These are phyloP conservation scores for Penicillium sp. DNA, from an alignment of 2,329 filamentous ascomycete species.

Conservation along the genomic window DNA sequence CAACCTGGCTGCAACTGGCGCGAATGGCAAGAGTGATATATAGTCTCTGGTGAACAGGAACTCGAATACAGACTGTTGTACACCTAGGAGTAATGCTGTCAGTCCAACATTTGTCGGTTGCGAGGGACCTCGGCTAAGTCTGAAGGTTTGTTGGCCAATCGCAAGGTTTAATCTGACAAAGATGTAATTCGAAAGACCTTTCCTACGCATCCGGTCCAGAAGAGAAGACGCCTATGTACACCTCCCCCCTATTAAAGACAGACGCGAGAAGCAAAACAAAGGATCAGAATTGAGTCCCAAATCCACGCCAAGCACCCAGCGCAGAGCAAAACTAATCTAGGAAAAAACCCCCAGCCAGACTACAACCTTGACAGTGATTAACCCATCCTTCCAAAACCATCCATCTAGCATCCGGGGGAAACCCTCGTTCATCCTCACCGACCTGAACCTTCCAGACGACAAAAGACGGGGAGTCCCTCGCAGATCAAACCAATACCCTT, in stretches of 20 bases:
- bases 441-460: conserved; percentile 12
- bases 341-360: conserved; percentile 17
- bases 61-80: neutral
- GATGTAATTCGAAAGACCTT: neutral
- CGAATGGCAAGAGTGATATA: neutral
- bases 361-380: conserved; percentile 21
- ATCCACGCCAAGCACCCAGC: conserved; percentile 24
- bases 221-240: conserved; percentile 20
- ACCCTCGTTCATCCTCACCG: conserved; percentile 3
- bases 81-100: neutral
- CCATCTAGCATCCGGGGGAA: conserved; percentile 15
- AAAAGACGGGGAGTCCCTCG: conserved; percentile 9
- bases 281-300: conserved; percentile 22
- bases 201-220: conserved; percentile 10
- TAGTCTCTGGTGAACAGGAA: neutral
- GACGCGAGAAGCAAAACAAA: conserved; percentile 11
- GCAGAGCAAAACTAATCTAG: conserved; percentile 25
- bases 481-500: conserved; percentile 9
- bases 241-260: neutral
- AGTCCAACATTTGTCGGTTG: neutral
- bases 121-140: conserved; percentile 20
- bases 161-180: neutral
- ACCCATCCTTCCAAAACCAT: conserved; percentile 13
- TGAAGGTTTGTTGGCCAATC: neutral
- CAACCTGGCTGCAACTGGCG: neutral